Conservation (phyloP, 2,329 filamentous ascomycete genomes). For the Verticillium dahliae region DNA sequence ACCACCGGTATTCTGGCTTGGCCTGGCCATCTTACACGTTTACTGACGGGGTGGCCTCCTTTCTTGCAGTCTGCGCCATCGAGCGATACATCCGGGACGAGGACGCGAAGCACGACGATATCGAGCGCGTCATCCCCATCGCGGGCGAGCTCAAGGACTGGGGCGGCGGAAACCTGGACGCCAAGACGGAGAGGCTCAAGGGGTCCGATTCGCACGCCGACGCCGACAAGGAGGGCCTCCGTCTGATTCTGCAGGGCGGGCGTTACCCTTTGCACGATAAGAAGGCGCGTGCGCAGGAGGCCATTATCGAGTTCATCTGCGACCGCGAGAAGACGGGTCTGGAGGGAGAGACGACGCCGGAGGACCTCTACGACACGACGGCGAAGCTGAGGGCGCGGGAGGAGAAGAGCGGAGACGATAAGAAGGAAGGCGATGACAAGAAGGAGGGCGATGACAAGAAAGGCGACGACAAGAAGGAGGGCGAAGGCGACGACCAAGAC, state of each 20-base stretch:
- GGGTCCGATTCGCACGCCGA: slow-evolving; percentile 58
- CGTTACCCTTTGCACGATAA: slow-evolving; percentile 47
- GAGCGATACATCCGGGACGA: slow-evolving; percentile 47
- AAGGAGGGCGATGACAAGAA: slow-evolving; percentile 23
- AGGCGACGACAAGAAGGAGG: slow-evolving; percentile 26
- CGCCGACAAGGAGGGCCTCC: slow-evolving; percentile 63
- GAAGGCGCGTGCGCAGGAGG: slow-evolving; percentile 56
- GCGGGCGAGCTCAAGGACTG: slow-evolving; percentile 61
- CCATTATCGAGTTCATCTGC: slow-evolving; percentile 81
- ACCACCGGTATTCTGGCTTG: too few species aligned
- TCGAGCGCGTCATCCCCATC: slow-evolving; percentile 61
- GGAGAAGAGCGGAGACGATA: slow-evolving; percentile 24
- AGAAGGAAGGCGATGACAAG: slow-evolving; percentile 25
- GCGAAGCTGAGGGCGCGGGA: slow-evolving; percentile 13
- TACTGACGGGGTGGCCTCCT: slow-evolving; percentile 2
- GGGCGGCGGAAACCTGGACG: slow-evolving; percentile 56
- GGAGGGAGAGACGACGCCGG: slow-evolving; percentile 59
- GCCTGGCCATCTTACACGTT: neutral
- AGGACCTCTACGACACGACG: slow-evolving; percentile 42
- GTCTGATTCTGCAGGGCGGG: slow-evolving; percentile 60
- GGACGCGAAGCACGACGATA: slow-evolving; percentile 36
- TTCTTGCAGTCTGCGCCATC: slow-evolving; percentile 66
- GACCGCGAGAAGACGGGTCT: slow-evolving; percentile 65
- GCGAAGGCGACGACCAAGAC: slow-evolving; percentile 30
- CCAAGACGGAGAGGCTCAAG: slow-evolving; percentile 59